Conservation (phyloP, 352 stramenopile genomes). For the Lagenidium giganteum region DNA sequence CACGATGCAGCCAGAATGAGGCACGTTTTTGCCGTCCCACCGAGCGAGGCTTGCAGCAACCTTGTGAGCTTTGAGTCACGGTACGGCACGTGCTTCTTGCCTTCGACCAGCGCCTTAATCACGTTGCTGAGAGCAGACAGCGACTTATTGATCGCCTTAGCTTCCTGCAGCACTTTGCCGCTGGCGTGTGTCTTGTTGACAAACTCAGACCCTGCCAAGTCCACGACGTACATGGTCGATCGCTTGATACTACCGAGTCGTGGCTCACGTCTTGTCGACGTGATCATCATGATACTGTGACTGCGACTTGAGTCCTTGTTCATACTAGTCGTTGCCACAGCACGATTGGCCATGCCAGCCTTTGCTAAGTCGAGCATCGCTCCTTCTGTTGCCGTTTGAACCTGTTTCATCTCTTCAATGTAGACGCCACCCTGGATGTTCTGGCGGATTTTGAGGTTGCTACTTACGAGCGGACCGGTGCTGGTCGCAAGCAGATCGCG, state of each 20-base stretch:
- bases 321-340: slow-evolving; percentile 81
- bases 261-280: slow-evolving; percentile 17
- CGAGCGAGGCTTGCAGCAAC: slow-evolving; percentile 87
- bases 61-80: slow-evolving; percentile 82
- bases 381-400: slow-evolving; percentile 26
- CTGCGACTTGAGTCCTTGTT: slow-evolving; percentile 88
- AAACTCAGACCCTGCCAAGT: slow-evolving; percentile 80
- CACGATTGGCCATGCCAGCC: slow-evolving; percentile 51
- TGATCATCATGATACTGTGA: slow-evolving; percentile 69
- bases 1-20: slow-evolving; percentile 93
- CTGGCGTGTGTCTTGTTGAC: slow-evolving; percentile 81
- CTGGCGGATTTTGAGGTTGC: slow-evolving; percentile 71
- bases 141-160: slow-evolving; percentile 85
- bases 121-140: slow-evolving; percentile 81
- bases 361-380: slow-evolving; percentile 65
- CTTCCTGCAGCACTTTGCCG: slow-evolving; percentile 76
- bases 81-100: slow-evolving; percentile 73
- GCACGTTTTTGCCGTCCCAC: slow-evolving; percentile 91
- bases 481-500: slow-evolving; percentile 50
- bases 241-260: slow-evolving; percentile 22
- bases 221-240: slow-evolving; percentile 79
- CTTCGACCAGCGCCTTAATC: slow-evolving; percentile 76
- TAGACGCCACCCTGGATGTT: slow-evolving; percentile 61
- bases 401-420: slow-evolving; percentile 66
- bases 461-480: slow-evolving; percentile 11